A percentile compares a stretch with the other conserved stretches of the same genome.
phyloP scores from a whole-genome alignment of 139 green algal genomes.

The Auxenochlorella protothecoides region DNA sequence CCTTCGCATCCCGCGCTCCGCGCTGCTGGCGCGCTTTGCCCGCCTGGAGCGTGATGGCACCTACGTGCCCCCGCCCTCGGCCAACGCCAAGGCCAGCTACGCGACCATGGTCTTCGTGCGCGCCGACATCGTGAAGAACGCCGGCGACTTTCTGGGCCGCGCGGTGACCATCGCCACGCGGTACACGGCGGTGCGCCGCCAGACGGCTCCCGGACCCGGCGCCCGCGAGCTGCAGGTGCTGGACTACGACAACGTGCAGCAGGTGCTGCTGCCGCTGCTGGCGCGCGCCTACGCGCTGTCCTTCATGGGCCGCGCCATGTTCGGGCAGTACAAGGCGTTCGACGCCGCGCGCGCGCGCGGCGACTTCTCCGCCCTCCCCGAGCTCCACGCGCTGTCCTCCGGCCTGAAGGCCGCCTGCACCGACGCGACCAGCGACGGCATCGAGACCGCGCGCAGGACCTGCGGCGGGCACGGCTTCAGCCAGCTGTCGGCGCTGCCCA shows the following conservation, averaged over 20 bases:
- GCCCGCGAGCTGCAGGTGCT: conserved; percentile 75
- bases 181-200: conserved; percentile 72
- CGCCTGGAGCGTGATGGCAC: conserved; percentile 64
- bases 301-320: conserved; percentile 68
- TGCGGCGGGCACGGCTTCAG: conserved; percentile 92
- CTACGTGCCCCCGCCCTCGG: conserved; percentile 68
- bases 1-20: conserved; percentile 52
- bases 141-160: conserved; percentile 54
- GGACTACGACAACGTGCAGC: conserved; percentile 85
- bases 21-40: conserved; percentile 85
- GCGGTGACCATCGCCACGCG: conserved; percentile 76
- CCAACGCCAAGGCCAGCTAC: conserved; percentile 84
- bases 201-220: conserved; percentile 54
- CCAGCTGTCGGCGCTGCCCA: conserved; percentile 66
- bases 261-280: conserved; percentile 73
- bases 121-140: conserved; percentile 67
- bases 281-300: conserved; percentile 72
- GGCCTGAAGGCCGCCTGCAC: conserved; percentile 74
- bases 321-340: conserved; percentile 61
- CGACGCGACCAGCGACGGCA: conserved; percentile 56
- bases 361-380: conserved; percentile 73
- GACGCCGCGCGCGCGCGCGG: conserved; percentile 52
- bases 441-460: conserved; percentile 59
- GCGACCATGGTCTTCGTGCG: conserved; percentile 89
- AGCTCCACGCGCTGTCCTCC: conserved; percentile 77